Base-by-base conservation (phyloP, 306 rosid genomes). In the Arachis stenosperma region DNA sequence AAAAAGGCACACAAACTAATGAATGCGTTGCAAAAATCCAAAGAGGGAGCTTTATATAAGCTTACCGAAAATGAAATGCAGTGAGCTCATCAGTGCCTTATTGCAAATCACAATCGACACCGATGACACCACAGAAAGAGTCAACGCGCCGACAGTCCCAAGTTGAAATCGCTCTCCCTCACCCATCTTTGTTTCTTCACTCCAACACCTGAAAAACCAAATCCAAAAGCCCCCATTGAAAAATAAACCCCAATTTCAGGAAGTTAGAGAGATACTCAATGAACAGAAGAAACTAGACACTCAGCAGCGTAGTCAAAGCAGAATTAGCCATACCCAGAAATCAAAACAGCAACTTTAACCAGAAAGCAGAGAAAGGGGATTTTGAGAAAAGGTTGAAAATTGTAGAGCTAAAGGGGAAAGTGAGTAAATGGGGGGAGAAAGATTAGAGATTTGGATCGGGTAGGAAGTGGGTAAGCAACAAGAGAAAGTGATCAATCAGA, bases 81-180 rank as follows among this genome's bases (percentile, higher is more conserved):
- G 69, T 53, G 97, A 75, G 63, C 95, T 88, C 80, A 92, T 88
- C 30, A 92, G 69, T 5, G 97, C 98, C 84, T 92, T 92, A 65
- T 92, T 88, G 77, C 98, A 90, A 78, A 92, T 88, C 60, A 92
- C 96, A 71, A 92, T 90, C 37, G 98, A 90, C 64, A 92, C 98
- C 2, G 96, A 92, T 8, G 98, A 92, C 7, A 92, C 89, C 75
- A 92, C 98, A 9, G 98, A 92, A 11, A 92, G 94, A 74, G 86
- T 63, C 90, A 92, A 90, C 71, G 98, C 98, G 53, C 98, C 98
- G n/a, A 88, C 83, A 7, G 98, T 92, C 33, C 96, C 96, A 65
- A 92, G 81, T 85, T 88, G 98, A 74, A 90, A 92, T 72, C 88
- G 77, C 73, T 82, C 92, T 22, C 90, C 88, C 79, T 88, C 94